These are phyloP conservation scores for Saxispiralis lemnorum DNA, from an alignment of 495 filamentous ascomycete genomes.

Conservation along the genomic window DNA sequence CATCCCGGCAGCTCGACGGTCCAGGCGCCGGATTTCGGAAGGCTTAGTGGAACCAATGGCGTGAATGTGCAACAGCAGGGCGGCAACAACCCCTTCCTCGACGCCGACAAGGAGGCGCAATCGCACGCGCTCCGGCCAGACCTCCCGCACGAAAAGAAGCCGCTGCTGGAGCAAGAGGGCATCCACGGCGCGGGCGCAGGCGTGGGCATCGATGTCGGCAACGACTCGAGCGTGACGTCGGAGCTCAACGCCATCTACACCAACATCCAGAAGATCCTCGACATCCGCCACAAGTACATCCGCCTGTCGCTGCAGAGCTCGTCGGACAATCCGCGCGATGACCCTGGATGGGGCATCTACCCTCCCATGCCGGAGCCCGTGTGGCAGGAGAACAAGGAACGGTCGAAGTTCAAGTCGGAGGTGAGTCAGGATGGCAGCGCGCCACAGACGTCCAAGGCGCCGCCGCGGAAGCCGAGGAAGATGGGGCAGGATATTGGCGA, in stretches of 20 bases:
- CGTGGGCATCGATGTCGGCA: constrained; percentile 33
- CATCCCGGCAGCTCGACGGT: constrained; percentile 16
- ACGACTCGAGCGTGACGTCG: constrained; percentile 52
- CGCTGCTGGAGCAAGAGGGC: constrained; percentile 29
- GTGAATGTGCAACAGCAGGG: constrained; percentile 5
- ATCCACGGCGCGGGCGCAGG: constrained; percentile 36
- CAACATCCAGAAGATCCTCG: constrained; percentile 67
- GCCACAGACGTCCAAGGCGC: not conserved
- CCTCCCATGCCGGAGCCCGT: constrained; percentile 77
- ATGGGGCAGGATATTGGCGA: constrained; percentile 79
- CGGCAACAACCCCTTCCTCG: constrained; percentile 20
- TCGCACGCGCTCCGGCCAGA: constrained; percentile 29
- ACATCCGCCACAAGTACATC: constrained; percentile 80
- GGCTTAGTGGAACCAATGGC: constrained; percentile 8
- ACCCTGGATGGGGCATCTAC: constrained; percentile 71
- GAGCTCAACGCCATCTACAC: constrained; percentile 72
- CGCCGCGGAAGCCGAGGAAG: constrained; percentile 39
- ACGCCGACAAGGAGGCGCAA: constrained; percentile 30
- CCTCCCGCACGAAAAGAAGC: constrained; percentile 32
- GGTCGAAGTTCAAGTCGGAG: constrained; percentile 22
- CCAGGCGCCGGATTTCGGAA: constrained; percentile 16
- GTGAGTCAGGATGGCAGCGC: constrained; percentile 2
- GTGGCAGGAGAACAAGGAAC: constrained; percentile 57
- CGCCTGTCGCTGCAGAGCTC: constrained; percentile 65
- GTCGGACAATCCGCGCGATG: constrained; percentile 72